Evolutionary conservation across 495 filamentous ascomycete genomes (phyloP).

Genomic region (Astrothelium macrocarpum): DNA sequence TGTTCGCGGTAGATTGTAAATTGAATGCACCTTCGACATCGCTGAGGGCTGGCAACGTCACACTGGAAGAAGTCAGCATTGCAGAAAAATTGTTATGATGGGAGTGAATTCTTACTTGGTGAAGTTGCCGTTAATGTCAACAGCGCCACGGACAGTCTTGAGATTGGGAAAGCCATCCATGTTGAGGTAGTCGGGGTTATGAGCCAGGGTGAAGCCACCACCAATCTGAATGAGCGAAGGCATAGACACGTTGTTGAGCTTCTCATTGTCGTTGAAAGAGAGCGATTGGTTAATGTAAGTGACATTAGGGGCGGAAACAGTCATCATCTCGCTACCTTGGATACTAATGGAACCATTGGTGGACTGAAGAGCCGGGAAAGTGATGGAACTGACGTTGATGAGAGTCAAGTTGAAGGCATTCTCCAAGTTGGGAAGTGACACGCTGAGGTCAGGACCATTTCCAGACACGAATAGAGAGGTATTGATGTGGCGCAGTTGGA

Average conservation of each 20-base stretch:
- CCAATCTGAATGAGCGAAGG: constrained; percentile 55
- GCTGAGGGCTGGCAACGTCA: constrained; percentile 55
- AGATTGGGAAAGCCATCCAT: constrained; percentile 60
- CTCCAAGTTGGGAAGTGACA: constrained; percentile 64
- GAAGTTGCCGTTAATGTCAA: constrained; percentile 85
- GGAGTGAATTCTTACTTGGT: constrained; percentile 50
- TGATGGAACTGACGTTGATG: constrained; percentile 66
- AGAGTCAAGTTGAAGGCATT: constrained; percentile 79
- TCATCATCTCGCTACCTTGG: constrained; percentile 64
- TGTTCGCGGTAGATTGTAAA: constrained; percentile 55
- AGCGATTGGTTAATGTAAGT: constrained; percentile 57
- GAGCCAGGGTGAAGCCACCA: constrained; percentile 73
- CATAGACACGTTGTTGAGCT: constrained; percentile 68
- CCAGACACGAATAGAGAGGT: constrained; percentile 51
- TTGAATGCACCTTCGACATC: constrained; percentile 83
- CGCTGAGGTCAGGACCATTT: constrained; percentile 48
- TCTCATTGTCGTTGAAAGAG: constrained; percentile 67
- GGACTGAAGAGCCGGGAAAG: constrained; percentile 62
- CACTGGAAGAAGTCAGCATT: constrained; percentile 39
- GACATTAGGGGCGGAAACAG: constrained; percentile 67
- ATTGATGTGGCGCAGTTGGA: constrained; percentile 61
- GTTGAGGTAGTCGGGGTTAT: constrained; percentile 63
- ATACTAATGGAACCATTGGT: constrained; percentile 77
- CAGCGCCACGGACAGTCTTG: constrained; percentile 63
- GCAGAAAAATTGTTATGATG: background rate